phyloP scores from a whole-genome alignment of 768 basidiomycete species.

The Steccherinum ochraceum region DNA sequence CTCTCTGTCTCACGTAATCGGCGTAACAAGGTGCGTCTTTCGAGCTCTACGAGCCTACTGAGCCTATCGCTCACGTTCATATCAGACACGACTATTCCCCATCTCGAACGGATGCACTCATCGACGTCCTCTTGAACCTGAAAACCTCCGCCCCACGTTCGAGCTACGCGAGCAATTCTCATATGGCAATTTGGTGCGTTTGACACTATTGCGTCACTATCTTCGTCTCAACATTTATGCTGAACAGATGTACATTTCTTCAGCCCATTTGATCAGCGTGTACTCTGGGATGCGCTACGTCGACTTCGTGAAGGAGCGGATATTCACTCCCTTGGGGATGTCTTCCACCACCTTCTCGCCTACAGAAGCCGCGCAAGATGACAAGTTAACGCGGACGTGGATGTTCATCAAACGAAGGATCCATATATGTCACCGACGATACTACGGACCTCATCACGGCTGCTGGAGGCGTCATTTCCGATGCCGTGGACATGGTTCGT shows the following conservation, averaged over 20 bases:
- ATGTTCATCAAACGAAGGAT: neutral
- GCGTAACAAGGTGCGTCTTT: conserved; percentile 28
- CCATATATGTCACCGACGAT: neutral
- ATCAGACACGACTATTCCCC: conserved; percentile 11
- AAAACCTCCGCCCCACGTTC: conserved; percentile 4
- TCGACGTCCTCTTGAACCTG: conserved; percentile 6
- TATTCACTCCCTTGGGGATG: neutral
- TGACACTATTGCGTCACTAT: neutral
- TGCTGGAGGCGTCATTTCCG: neutral
- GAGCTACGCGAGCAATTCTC: conserved; percentile 10
- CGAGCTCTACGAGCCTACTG: neutral
- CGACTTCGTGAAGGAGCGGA: neutral
- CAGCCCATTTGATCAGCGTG: neutral
- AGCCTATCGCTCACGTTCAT: neutral
- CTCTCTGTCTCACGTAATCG: conserved; percentile 33
- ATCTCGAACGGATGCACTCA: neutral
- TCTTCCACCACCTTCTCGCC: neutral
- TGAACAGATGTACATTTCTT: neutral
- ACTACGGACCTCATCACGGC: neutral
- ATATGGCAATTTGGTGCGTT: conserved; percentile 11
- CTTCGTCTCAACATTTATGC: neutral
- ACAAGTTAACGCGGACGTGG: neutral
- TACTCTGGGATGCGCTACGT: neutral
- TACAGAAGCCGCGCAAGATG: neutral
- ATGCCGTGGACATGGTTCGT: neutral